A percentile compares a stretch with the other conserved stretches of the same genome.
These are phyloP conservation scores for Diutina catenulata DNA, from an alignment of 1,139 yeast genomes.

Conservation along the genomic window DNA sequence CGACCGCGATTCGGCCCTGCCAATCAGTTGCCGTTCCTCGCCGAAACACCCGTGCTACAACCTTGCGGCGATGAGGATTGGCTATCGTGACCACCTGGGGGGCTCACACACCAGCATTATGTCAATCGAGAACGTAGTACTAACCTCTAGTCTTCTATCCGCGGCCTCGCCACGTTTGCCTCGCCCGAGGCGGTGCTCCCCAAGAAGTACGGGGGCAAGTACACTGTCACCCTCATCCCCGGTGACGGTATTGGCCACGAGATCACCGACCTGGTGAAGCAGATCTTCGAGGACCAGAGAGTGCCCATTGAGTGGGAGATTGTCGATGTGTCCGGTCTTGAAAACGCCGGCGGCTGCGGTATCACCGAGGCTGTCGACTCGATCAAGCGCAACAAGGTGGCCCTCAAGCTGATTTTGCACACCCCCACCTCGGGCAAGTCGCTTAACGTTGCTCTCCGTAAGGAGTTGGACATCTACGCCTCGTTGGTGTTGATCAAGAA, in stretches of 20 bases:
- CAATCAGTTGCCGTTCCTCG: no score
- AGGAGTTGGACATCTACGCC: constrained; percentile 92
- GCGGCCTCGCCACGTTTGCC: constrained; percentile 4
- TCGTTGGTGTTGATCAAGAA: constrained; percentile 87
- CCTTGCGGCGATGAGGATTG: no score
- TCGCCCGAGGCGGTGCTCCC: constrained; percentile 58
- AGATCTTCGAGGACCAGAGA: constrained; percentile 73
- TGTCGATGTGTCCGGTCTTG: constrained; percentile 76
- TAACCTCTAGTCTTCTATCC: constrained; percentile 1
- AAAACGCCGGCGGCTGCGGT: constrained; percentile 42
- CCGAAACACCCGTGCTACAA: no score
- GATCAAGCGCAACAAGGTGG: constrained; percentile 91
- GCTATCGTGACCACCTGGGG: no score
- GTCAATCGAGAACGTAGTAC: no score
- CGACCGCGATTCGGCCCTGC: no score
- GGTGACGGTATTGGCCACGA: constrained; percentile 98
- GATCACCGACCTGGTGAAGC: constrained; percentile 86
- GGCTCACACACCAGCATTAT: no score
- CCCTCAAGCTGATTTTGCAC: constrained; percentile 90
- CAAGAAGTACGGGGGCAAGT: constrained; percentile 90
- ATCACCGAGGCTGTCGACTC: constrained; percentile 86
- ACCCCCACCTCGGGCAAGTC: constrained; percentile 66
- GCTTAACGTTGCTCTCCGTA: constrained; percentile 91
- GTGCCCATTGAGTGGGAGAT: constrained; percentile 95
- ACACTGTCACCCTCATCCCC: constrained; percentile 86